Evolutionary conservation across 1,284 basidiomycete genomes (phyloP), one percentile per base, ranked within the genome.

Genomic region (Cutaneotrichosporon sp.): DNA sequence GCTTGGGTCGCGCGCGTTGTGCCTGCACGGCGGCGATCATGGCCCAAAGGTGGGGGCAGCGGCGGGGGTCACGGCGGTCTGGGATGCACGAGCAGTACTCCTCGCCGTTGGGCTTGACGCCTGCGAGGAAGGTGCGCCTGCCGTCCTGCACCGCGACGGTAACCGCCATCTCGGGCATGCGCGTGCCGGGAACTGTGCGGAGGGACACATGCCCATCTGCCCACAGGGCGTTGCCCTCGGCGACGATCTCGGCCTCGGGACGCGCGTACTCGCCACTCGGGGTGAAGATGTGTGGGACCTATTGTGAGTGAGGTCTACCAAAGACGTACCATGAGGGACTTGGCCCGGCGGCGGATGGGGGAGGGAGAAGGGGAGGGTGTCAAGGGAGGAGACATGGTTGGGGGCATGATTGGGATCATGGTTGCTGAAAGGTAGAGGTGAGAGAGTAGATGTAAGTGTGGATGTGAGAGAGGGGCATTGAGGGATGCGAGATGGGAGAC

Each of bases 21-120:
- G 34, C n/a, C 43, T 56, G 54, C 2, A 56, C 27, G 8, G n/a
- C 43, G 22, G 27, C 24, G 6, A 45, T 56, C 42, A 56, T 29
- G 7, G 54, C 54, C 54, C 54, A 56, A 2, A 56, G 29, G 45
- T 56, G 54, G 1, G 54, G 45, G 31, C 54, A 56, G 29, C 54
- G 54, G 20, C 54, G 54, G 4, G 45, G 45, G 45, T 49, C 45
- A 20, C 31, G 54, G 14, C 20, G 16, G 27, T 43, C n/a, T 42
- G 27, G 24, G 9, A 55, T 16, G 42, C 54, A 56, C 4, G 43
- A 47, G 31, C 54, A 56, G 54, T 56, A 56, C 31, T 56, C 54
- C 10, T 47, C 54, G 4, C 45, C 29, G 45, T 56, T 31, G 11
- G 13, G n/a, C 22, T 56, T 56, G 45, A 56, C 36, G 14, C 54